These are phyloP conservation scores for Candida montana DNA, from an alignment of 805 yeast species.

Conservation along the genomic window DNA sequence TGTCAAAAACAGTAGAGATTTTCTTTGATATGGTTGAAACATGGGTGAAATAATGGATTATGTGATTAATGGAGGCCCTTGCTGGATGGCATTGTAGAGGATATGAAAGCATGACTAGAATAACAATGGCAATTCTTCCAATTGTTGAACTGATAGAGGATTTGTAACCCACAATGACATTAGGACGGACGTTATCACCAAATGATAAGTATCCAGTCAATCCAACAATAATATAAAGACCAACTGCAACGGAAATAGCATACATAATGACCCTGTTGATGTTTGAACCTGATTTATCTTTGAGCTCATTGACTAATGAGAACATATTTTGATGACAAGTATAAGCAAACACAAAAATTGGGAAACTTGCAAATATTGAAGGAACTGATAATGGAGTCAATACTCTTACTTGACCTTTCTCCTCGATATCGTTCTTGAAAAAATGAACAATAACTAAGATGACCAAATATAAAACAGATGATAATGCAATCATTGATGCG, in stretches of 20 bases:
- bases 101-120: conserved; percentile 76
- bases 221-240: conserved; percentile 68
- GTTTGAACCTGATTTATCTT: conserved; percentile 43
- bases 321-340: conserved; percentile 97
- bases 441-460: conserved; percentile 71
- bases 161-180: conserved; percentile 75
- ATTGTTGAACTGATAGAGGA: conserved; percentile 59
- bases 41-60: conserved; percentile 45
- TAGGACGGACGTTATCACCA: conserved; percentile 76
- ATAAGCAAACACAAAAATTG: conserved; percentile 90
- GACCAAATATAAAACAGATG: conserved; percentile 74
- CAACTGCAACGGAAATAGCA: conserved; percentile 57
- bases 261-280: conserved; percentile 42
- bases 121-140: conserved; percentile 76
- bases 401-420: conserved; percentile 45
- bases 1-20: conserved; percentile 12
- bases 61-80: conserved; percentile 73
- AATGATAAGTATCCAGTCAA: conserved; percentile 79
- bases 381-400: conserved; percentile 41
- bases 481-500: conserved; percentile 77
- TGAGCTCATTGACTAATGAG: conserved; percentile 77
- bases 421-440: conserved; percentile 48
- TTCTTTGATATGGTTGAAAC: conserved; percentile 20
- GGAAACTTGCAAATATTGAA: conserved; percentile 64
- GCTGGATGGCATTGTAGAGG: conserved; percentile 92